A percentile compares a stretch with the other conserved stretches of the same genome.
These are phyloP conservation scores for Lagerstroemia fauriei DNA, from an alignment of 441 rosid genomes.

Conservation along the genomic window DNA sequence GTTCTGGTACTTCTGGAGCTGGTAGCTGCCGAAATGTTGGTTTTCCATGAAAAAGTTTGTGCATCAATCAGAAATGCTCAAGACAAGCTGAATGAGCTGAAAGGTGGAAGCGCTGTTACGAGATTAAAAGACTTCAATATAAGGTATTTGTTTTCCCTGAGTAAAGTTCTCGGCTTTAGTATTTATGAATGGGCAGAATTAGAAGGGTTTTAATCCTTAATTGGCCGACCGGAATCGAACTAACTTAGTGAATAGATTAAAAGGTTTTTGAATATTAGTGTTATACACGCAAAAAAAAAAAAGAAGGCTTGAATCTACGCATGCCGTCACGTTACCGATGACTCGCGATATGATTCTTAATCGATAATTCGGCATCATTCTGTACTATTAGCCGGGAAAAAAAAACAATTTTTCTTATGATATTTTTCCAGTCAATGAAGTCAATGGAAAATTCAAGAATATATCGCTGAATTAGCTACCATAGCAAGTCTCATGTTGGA, in stretches of 20 bases:
- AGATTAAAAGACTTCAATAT: too few relatives aligned
- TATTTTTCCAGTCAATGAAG: neutral
- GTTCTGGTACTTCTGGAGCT: slow-evolving; percentile 89
- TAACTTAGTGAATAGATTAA: too few relatives aligned
- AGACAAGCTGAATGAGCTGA: neutral
- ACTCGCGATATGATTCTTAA: neutral
- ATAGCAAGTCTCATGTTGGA: neutral
- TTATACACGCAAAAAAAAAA: too few relatives aligned
- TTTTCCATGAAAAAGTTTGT: slow-evolving; percentile 2
- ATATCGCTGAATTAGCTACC: neutral
- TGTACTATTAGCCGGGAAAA: neutral
- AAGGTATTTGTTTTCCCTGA: too few relatives aligned
- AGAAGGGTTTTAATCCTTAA: too few relatives aligned
- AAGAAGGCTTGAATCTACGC: too few relatives aligned
- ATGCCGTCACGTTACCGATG: neutral
- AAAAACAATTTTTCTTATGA: too few relatives aligned
- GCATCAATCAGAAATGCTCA: neutral
- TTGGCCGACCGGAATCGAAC: too few relatives aligned
- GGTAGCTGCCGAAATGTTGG: slow-evolving; percentile 63
- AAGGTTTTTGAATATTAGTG: too few relatives aligned
- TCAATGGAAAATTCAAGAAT: neutral
- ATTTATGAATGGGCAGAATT: too few relatives aligned
- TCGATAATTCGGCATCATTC: neutral
- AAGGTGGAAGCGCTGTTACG: too few relatives aligned
- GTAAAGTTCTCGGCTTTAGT: too few relatives aligned